A percentile compares a stretch with the other conserved stretches of the same genome.
Evolutionary conservation across 805 yeast species (phyloP).

Genomic region (Hemisphaericaspora nanyangensis): DNA sequence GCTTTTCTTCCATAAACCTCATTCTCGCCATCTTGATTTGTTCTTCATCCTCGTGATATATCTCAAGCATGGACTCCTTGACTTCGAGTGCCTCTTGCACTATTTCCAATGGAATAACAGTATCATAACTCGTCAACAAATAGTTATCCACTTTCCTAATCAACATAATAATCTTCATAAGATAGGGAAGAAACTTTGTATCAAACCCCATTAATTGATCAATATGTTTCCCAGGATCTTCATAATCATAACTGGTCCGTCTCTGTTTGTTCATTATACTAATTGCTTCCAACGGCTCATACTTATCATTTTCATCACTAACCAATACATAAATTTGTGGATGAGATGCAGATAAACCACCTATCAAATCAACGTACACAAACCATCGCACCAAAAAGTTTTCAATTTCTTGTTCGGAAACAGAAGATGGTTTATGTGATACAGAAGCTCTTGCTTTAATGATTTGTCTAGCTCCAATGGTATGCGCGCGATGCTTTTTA

Average conservation of each 20-base stretch:
- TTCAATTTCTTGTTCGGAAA: conserved; percentile 38
- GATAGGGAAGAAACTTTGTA: conserved; percentile 53
- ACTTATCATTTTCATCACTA: conserved; percentile 13
- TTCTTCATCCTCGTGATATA: conserved; percentile 24
- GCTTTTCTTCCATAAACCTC: conserved; percentile 14
- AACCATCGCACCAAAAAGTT: conserved; percentile 66
- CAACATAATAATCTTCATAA: conserved; percentile 44
- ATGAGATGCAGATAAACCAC: conserved; percentile 55
- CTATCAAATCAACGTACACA: conserved; percentile 62
- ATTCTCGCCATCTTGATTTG: conserved; percentile 21
- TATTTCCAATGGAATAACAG: conserved; percentile 15
- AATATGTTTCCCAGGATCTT: conserved; percentile 37
- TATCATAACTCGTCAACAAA: conserved; percentile 5
- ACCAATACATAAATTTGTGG: conserved; percentile 27
- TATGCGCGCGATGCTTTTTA: conserved; percentile 60
- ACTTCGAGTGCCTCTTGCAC: conserved; percentile 23
- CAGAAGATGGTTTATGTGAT: conserved; percentile 9
- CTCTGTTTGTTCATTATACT: conserved; percentile 17
- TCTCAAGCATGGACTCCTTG: conserved; percentile 16
- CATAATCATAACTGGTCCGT: neutral
- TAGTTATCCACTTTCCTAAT: conserved; percentile 26
- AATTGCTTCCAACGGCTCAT: conserved; percentile 19
- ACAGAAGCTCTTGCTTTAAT: conserved; percentile 42
- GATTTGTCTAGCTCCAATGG: conserved; percentile 65
- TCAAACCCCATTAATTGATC: conserved; percentile 69